phyloP scores from a whole-genome alignment of 2,329 filamentous ascomycete genomes.

The Calonectria pteridis region DNA sequence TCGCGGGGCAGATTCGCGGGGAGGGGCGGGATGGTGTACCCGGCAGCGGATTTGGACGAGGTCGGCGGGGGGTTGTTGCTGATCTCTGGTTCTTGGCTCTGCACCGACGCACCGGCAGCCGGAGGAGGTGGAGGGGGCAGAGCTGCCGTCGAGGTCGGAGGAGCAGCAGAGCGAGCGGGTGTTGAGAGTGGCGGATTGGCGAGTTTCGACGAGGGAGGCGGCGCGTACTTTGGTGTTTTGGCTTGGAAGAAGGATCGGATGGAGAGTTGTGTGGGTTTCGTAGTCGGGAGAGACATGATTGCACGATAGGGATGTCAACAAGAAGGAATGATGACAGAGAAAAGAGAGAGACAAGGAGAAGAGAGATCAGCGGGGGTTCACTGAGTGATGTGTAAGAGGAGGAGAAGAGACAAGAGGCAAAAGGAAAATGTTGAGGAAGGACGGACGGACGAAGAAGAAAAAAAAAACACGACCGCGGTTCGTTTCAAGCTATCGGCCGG shows the following conservation, averaged over 20 bases:
- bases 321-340: not conserved
- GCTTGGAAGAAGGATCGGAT: constrained; percentile 73
- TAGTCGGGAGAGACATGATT: constrained; percentile 56
- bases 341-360: not conserved
- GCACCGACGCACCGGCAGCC: constrained; percentile 33
- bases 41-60: constrained; percentile 9
- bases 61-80: not conserved
- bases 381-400: not conserved
- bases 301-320: not conserved
- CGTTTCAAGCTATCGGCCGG: constrained; percentile 4
- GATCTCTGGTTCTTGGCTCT: constrained; percentile 44
- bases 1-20: constrained; percentile 57
- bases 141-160: constrained; percentile 22
- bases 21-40: constrained; percentile 46
- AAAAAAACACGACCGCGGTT: not conserved
- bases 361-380: not conserved
- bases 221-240: constrained; percentile 55
- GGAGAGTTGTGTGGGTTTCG: constrained; percentile 62
- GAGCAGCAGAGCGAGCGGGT: constrained; percentile 16
- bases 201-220: constrained; percentile 47
- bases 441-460: not conserved
- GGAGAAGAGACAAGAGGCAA: not conserved
- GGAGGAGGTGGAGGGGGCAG: constrained; percentile 35
- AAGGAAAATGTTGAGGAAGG: not conserved
- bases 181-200: constrained; percentile 37